Evolutionary conservation across 2,329 filamentous ascomycete species (phyloP), one percentile per base, ranked within the genome.

Genomic region (Fusarium sp.): DNA sequence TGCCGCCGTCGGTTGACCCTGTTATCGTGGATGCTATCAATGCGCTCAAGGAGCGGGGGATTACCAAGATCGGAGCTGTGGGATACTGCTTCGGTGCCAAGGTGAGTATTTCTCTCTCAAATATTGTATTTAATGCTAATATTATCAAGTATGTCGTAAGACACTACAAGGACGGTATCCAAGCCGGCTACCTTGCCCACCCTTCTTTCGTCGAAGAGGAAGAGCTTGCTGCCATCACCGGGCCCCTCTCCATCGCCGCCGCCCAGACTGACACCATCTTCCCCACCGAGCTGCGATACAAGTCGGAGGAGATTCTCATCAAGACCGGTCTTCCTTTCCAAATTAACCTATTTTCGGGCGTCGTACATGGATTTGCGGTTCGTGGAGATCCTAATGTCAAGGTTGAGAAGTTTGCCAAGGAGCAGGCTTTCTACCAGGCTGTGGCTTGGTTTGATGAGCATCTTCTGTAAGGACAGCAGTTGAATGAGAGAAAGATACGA

Each of bases 381-480:
- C 88, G 93, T 38, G 89, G 86, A 5, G 91, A 96, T 77, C 65
- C 88, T 31, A 84, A 83, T 4, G 83, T 87, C 66, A 83, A 84
- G 22, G 74, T 79, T 65, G 83, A 89, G 79, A 90, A 88, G 82
- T 95, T 91, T 80, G 93, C 91, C 35, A 95, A 95, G 87, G 93
- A 96, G 84, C 88, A 91, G 80, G 93, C 94, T 1, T 95, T 95
- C 81, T 83, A 88, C 74, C 94, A 96, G 86, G 93, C 93, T 29
- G 88, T 95, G 62, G 83, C 86, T 67, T 97, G 93, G 93, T 95
- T 96, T 79, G 88, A 93, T 64, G 86, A 91, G 18, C 85, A 80
- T 61, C 68, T 83, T 25, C 11, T 58, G 11, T 72, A 60, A 47
- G 22, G n/a, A n/a, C n/a, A 29, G 1, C 6, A 52, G 3, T 11